Evolutionary conservation across 73 alveolate genomes (phyloP).

Genomic region (Paramecium sonneborni): DNA sequence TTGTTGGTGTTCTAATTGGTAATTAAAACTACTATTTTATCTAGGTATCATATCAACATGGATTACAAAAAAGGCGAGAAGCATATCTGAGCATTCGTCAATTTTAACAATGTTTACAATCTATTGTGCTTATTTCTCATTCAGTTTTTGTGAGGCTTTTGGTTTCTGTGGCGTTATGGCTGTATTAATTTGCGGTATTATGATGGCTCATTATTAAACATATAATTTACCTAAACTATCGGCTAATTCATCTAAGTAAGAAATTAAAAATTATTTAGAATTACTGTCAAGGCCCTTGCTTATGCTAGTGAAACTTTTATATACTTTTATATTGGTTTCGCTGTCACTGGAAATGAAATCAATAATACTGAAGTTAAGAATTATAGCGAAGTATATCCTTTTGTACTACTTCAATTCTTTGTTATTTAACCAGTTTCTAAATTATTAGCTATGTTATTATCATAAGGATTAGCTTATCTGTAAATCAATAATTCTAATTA

Average conservation of each 20-base stretch:
- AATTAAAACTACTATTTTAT: background rate
- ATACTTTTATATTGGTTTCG: conserved; percentile 33
- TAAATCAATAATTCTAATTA: background rate
- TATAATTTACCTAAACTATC: conserved; percentile 80
- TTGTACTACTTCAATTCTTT: background rate
- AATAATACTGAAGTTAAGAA: background rate
- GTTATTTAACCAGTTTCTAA: background rate
- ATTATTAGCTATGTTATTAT: background rate
- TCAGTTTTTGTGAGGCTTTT: conserved; percentile 85
- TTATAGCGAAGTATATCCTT: background rate
- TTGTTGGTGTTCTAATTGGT: background rate
- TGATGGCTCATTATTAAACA: conserved; percentile 92
- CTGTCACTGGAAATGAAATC: background rate
- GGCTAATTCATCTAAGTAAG: conserved; percentile 8
- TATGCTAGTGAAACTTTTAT: conserved; percentile 47
- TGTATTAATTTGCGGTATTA: conserved; percentile 91
- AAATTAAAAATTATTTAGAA: background rate
- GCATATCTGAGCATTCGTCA: conserved; percentile 74
- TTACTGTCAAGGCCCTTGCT: conserved; percentile 46
- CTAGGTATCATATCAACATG: conserved; percentile 76
- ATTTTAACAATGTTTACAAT: conserved; percentile 88
- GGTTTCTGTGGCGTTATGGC: conserved; percentile 94
- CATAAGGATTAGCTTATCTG: background rate
- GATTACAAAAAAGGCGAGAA: conserved; percentile 69
- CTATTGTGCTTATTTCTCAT: conserved; percentile 86